Evolutionary conservation across 129 eudicot genomes (phyloP).

Genomic region (Tagetes erecta): DNA sequence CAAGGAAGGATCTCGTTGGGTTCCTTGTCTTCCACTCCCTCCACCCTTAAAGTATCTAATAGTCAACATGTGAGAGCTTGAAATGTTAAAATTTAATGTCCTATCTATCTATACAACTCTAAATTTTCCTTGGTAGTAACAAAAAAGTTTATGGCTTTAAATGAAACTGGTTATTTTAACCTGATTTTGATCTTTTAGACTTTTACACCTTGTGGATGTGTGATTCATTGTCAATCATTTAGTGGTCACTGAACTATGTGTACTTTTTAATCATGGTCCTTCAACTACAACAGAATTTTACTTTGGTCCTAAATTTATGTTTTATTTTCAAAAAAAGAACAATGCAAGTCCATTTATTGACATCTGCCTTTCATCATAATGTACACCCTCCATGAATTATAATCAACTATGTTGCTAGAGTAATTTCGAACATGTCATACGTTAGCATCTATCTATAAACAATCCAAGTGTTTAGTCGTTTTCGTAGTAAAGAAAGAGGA

Average conservation of each 20-base stretch:
- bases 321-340: not conserved
- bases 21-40: no score
- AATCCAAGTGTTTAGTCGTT: slow-evolving; percentile 11
- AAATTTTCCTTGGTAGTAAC: no score
- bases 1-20: no score
- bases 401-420: not conserved
- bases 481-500: slow-evolving; percentile 14
- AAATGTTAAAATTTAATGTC: no score
- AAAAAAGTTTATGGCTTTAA: no score
- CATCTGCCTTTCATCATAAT: slow-evolving; percentile 24
- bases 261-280: slow-evolving; percentile 30
- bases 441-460: slow-evolving; percentile 4
- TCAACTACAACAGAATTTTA: slow-evolving; percentile 18
- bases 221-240: slow-evolving; percentile 34
- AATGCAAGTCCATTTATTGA: slow-evolving; percentile 21
- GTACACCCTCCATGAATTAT: slow-evolving; percentile 14
- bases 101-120: no score
- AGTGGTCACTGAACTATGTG: slow-evolving; percentile 33
- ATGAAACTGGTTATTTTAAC: slow-evolving; percentile 8
- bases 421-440: not conserved
- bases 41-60: no score
- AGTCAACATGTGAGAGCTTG: no score
- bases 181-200: not conserved
- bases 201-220: not conserved
- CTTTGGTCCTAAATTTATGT: slow-evolving; percentile 14